Evolutionary conservation across 2,329 filamentous ascomycete genomes (phyloP), one percentile per base, ranked within the genome.

Genomic region (Nannizziopsis barbatae): DNA sequence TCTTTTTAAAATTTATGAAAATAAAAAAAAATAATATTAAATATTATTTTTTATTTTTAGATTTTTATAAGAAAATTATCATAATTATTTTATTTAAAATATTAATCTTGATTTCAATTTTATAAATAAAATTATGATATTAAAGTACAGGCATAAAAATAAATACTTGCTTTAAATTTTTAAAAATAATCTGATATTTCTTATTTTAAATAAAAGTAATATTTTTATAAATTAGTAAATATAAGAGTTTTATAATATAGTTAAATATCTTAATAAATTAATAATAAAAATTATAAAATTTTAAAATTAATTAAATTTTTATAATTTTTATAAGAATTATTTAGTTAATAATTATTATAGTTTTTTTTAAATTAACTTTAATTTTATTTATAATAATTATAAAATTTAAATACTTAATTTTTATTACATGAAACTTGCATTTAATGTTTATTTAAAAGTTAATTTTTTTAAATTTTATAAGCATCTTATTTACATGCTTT

Each of bases 271-370:
- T 17, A 32, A 44, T 31, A 32, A 44, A 44, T n/a, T 30, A 6
- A 4, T 30, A 9, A 33, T 44, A 42, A n/a, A 48, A 48, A 35
- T 48, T 48, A 27, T 18, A 48, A 15, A 48, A 48, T 15, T 30
- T 22, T 33, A 48, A 20, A 20, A 48, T 41, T 3, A 14, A 41
- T 9, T 27, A 18, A 9, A 48, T 8, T 20, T 42, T 30, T 15
- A 32, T 14, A 17, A 41, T 7, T 42, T 5, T 41, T 4, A 11
- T 42, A 3, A 32, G 15, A 17, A 17, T n/a, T 9, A 15, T 33
- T 39, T 32, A 48, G 17, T 39, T 42, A 32, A 17, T 14, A 5
- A 48, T 42, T 2, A 39, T n/a, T 12, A 8, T 12, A 17, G 36
- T 33, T 32, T 48, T 48, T 14, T 48, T 17, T 10, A 18, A 32